Evolutionary conservation across 345 rosid species (phyloP).

Genomic region (Garcia nutans): DNA sequence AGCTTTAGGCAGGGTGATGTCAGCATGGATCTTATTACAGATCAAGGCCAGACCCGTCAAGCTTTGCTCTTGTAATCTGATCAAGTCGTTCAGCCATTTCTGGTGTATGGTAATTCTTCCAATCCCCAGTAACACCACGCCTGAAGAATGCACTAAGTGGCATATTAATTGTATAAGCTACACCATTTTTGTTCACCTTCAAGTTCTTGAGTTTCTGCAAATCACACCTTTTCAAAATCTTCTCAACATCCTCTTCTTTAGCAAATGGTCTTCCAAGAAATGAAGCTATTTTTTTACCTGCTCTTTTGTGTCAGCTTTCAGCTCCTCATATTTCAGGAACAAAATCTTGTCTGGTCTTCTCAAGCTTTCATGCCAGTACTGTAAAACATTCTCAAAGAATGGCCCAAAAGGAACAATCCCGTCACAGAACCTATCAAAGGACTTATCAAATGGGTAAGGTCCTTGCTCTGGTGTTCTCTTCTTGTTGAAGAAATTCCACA

Average conservation of each 20-base stretch:
- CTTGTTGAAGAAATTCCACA: neutral
- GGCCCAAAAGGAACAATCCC: constrained; percentile 33
- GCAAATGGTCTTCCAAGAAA: constrained; percentile 27
- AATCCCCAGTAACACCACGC: constrained; percentile 36
- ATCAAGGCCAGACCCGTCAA: constrained; percentile 26
- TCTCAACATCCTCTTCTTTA: constrained; percentile 31
- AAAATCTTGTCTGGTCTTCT: constrained; percentile 19
- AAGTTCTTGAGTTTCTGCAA: constrained; percentile 42
- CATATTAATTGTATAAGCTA: constrained; percentile 13
- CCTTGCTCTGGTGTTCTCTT: neutral
- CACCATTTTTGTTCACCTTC: constrained; percentile 38
- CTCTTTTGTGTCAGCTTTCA: neutral
- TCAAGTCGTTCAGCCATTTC: constrained; percentile 26
- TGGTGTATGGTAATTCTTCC: constrained; percentile 23
- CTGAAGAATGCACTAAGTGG: constrained; percentile 31
- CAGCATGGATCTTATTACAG: neutral
- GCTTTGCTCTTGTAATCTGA: constrained; percentile 1
- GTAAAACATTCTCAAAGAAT: constrained; percentile 31
- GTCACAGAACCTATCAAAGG: constrained; percentile 27
- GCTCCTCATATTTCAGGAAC: constrained; percentile 41
- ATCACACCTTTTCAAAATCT: constrained; percentile 31
- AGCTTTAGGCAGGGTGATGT: too few relatives aligned
- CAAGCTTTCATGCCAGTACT: constrained; percentile 30
- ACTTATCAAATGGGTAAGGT: constrained; percentile 4
- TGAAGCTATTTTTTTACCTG: constrained; percentile 5